phyloP scores from a whole-genome alignment of 1,284 basidiomycete species.

The Termitomyces sp. region DNA sequence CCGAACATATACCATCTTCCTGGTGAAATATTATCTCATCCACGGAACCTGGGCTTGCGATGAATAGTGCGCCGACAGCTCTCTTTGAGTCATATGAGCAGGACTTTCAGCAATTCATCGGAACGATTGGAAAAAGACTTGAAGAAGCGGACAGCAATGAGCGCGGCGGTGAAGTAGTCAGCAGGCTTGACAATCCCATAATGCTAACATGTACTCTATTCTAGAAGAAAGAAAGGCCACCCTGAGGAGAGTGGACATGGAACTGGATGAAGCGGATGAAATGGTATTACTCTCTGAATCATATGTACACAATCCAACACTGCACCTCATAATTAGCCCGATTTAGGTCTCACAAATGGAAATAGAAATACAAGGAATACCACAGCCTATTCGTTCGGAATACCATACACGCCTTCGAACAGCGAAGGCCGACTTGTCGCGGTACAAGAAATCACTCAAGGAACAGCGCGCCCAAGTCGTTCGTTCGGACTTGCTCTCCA shows the following conservation, averaged over 20 bases:
- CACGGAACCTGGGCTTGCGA: slow-evolving; percentile 24
- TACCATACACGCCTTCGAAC: slow-evolving; percentile 71
- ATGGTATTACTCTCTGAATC: slow-evolving; percentile 52
- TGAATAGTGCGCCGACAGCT: slow-evolving; percentile 76
- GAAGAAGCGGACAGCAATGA: slow-evolving; percentile 55
- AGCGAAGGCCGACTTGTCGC: slow-evolving; percentile 68
- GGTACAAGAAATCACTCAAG: slow-evolving; percentile 75
- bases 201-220: neutral
- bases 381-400: slow-evolving; percentile 72
- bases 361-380: slow-evolving; percentile 96
- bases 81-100: slow-evolving; percentile 81
- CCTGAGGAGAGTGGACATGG: slow-evolving; percentile 86
- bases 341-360: slow-evolving; percentile 96
- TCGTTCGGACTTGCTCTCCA: slow-evolving; percentile 56
- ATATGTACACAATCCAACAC: neutral
- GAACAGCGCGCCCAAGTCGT: slow-evolving; percentile 55
- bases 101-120: slow-evolving; percentile 72
- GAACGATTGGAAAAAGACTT: slow-evolving; percentile 63
- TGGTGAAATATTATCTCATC: slow-evolving; percentile 22
- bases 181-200: neutral
- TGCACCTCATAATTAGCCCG: neutral
- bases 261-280: slow-evolving; percentile 97
- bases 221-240: slow-evolving; percentile 82
- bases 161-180: slow-evolving; percentile 41
- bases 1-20: slow-evolving; percentile 16